Base-by-base conservation (phyloP, 306 rosid species). In the Crotalaria pallida region DNA sequence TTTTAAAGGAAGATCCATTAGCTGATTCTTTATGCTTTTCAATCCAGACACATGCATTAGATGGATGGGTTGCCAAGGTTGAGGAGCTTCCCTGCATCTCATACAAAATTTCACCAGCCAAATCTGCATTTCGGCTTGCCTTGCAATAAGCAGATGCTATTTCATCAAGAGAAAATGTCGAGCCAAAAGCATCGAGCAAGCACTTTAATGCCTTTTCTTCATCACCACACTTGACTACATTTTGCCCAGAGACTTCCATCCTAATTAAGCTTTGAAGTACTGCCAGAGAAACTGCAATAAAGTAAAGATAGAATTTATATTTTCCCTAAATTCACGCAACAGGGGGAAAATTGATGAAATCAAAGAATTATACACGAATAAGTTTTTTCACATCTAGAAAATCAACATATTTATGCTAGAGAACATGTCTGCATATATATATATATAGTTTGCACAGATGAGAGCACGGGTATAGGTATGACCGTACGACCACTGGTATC, bases 101-200 rank as follows among this genome's bases (percentile, higher is more conserved):
- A 58, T 19, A 67, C 77, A 94, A 74, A 45, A 88, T 77, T 51
- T 81, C 89, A 53, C 85, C 87, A 6, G 97, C 91, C 77, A 82
- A 72, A 15, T 79, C 83, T 13, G 87, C 84, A 73, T 87, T 80
- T 43, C 73, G 71, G 50, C 83, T 83, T 2, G 97, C 92, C 83
- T 84, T 83, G 78, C 85, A 72, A 71, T 80, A 90, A 16, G 97
- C 97, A 69, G 88, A 76, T 74, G 98, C 94, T 74, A 93, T 88
- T 69, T 93, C 84, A 0, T 87, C 81, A 19, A 88, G 81, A 24
- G 92, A 77, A 72, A 84, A 93, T 16, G 83, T 47, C 2, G 82
- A 44, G 43, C 92, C 92, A 71, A 94, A 91, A 1, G 85, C 84
- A 48, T 91, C 97, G 13, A 88, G 84, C 86, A 94, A 73, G 69